Evolutionary conservation across 192 early-diverging fungal species (phyloP).

Genomic region (Coemansia sp.): DNA sequence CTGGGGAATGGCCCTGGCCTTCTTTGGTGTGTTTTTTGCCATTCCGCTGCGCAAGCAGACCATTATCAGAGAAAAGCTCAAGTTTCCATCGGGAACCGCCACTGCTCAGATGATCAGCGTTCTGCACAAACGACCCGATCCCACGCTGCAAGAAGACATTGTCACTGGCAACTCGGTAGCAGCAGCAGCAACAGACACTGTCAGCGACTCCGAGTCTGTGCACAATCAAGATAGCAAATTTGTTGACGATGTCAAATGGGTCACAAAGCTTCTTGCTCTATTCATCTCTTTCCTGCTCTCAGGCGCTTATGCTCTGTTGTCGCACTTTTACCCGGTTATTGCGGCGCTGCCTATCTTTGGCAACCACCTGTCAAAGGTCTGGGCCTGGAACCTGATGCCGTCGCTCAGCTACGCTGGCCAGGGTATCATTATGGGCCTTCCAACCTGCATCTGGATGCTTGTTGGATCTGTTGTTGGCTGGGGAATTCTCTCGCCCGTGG

Average conservation of each 20-base stretch:
- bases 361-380: constrained; percentile 54
- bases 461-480: constrained; percentile 70
- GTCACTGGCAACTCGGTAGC: background rate
- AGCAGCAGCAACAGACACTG: background rate
- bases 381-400: constrained; percentile 73
- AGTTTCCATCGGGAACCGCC: constrained; percentile 84
- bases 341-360: constrained; percentile 61
- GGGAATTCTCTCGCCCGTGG: constrained; percentile 72
- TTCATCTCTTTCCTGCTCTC: constrained; percentile 62
- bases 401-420: constrained; percentile 76
- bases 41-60: constrained; percentile 75
- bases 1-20: constrained; percentile 76
- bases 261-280: constrained; percentile 58
- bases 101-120: constrained; percentile 83
- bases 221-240: background rate
- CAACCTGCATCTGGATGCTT: constrained; percentile 71
- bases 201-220: background rate
- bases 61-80: constrained; percentile 77
- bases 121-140: constrained; percentile 63
- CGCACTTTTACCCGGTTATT: constrained; percentile 62
- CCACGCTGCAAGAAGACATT: constrained; percentile 32
- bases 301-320: constrained; percentile 62
- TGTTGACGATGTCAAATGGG: constrained; percentile 61
- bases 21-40: constrained; percentile 92
- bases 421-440: constrained; percentile 81